Evolutionary conservation across 306 rosid species (phyloP).

Genomic region (Lupinus albus): DNA sequence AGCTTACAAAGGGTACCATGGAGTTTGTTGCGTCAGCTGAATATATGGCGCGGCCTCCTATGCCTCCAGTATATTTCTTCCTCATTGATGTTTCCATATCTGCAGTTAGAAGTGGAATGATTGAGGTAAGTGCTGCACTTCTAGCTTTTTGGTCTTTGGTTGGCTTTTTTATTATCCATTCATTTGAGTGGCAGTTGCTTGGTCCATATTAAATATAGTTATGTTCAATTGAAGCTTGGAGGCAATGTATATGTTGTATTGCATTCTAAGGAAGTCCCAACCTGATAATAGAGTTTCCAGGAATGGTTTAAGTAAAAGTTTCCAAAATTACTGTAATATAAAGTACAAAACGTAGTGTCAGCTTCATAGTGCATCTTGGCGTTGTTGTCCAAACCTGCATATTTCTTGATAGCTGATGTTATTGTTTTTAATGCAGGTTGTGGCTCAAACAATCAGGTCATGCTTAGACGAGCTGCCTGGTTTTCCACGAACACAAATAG

Average conservation of each 20-base stretch:
- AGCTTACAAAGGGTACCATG: slow-evolving; percentile 84
- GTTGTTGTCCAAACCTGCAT: slow-evolving; percentile 27
- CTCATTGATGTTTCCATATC: slow-evolving; percentile 90
- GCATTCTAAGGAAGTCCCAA: slow-evolving; percentile 3
- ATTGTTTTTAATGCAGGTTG: slow-evolving; percentile 61
- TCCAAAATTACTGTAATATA: neutral
- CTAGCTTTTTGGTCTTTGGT: neutral
- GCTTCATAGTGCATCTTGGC: slow-evolving; percentile 21
- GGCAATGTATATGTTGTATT: neutral
- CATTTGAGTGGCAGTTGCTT: neutral
- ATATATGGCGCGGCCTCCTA: slow-evolving; percentile 98
- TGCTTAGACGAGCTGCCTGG: slow-evolving; percentile 96
- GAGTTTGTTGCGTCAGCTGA: slow-evolving; percentile 99
- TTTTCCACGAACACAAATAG: slow-evolving; percentile 95
- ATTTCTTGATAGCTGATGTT: slow-evolving; percentile 32
- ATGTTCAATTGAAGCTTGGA: slow-evolving; percentile 6
- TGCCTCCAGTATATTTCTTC: slow-evolving; percentile 98
- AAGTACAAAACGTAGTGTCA: neutral
- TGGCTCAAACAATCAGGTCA: slow-evolving; percentile 86
- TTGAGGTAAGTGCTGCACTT: slow-evolving; percentile 63
- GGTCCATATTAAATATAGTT: neutral
- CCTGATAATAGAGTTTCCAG: neutral
- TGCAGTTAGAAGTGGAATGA: slow-evolving; percentile 99
- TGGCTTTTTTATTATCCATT: neutral
- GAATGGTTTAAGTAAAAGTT: too few species aligned